Base-by-base conservation (phyloP, 2,329 filamentous ascomycete genomes). In the Aspergillus sojae region DNA sequence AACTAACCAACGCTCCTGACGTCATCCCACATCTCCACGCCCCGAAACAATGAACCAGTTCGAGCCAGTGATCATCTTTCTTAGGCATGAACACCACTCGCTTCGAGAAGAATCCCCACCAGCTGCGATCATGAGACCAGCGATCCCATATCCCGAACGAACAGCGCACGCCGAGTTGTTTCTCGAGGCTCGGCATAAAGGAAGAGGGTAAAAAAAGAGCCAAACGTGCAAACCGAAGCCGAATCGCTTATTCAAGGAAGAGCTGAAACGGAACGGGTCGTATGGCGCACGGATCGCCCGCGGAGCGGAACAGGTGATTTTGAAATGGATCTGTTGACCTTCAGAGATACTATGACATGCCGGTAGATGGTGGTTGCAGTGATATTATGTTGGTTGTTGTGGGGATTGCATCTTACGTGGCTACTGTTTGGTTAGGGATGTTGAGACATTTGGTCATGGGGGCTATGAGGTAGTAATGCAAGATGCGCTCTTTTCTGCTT, bases 251-350 rank as follows among this genome's bases (percentile, higher is more conserved):
- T 36, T 54, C 11, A 36, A 23, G 30, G 28, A n/a, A 34, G 1
- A 32, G 11, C 14, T 19, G 28, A 34, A 53, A 6, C 16, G 30
- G 39, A 41, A 41, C 39, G 39, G 39, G 39, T 41, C 30, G 30
- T 26, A 2, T 4, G 32, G 52, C 21, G 52, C 52, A 55, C 52
- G 52, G 52, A 36, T 55, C 52, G 52, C 16, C 34, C 9, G 3
- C 11, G 32, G 32, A 54, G 14, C 32, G 19, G 48, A 52, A 21
- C 16, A 52, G 48, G 9, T 32, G 26, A 52, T 19, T 41, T 34
- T n/a, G 19, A 21, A 34, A 39, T 34, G 11, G 28, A 54, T 55
- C 52, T 39, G 52, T 55, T 55, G 52, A 55, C 52, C 30, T 55
- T 21, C 16, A n/a, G 19, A 9, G 21, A 23, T 14, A 21, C 36